Evolutionary conservation across 495 filamentous ascomycete genomes (phyloP), one percentile per base, ranked within the genome.

Genomic region (Aspergillus baeticus): DNA sequence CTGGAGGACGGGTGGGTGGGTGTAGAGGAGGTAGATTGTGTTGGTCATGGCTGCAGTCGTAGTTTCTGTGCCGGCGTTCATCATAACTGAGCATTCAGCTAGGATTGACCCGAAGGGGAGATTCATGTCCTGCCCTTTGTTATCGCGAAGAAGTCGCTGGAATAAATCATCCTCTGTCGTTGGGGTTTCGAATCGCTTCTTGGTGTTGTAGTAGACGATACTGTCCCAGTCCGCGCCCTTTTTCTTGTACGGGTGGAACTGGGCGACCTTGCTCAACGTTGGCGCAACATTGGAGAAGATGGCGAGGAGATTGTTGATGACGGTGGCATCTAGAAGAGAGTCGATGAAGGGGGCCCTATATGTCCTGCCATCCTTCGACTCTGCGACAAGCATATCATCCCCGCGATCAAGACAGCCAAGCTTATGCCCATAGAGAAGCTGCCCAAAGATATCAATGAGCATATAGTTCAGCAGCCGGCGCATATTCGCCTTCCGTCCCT

Each of bases 21-120:
- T 37, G 10, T 39, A 51, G 21, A 51, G 38, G 14, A 22, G 48
- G 20, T 39, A 51, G 17, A 51, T 37, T 2, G 34, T 18, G 2
- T 15, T 23, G 4, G 26, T 20, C 18, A 51, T 8, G 2, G 13
- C 33, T 1, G 48, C 48, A n/a, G 15, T 6, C 6, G 10, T 51
- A 3, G 48, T 51, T 17, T 51, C 48, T 10, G 17, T 51, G 15
- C 48, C 48, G 7, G 48, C 48, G 17, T 38, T 51, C 48, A 51
- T 51, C 0, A 51, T 14, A 5, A 51, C 48, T 10, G 34, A 8
- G 48, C 48, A 51, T 23, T 51, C 34, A 34, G 15, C 20, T 11
- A 38, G 6, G 11, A 51, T 51, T 20, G 38, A 33, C 5, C 34
- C 48, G 1, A 14, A 34, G 18, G 3, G 7, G 2, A 51, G 34